Evolutionary conservation across 768 basidiomycete species (phyloP).

Genomic region (Saitozyma sp.): DNA sequence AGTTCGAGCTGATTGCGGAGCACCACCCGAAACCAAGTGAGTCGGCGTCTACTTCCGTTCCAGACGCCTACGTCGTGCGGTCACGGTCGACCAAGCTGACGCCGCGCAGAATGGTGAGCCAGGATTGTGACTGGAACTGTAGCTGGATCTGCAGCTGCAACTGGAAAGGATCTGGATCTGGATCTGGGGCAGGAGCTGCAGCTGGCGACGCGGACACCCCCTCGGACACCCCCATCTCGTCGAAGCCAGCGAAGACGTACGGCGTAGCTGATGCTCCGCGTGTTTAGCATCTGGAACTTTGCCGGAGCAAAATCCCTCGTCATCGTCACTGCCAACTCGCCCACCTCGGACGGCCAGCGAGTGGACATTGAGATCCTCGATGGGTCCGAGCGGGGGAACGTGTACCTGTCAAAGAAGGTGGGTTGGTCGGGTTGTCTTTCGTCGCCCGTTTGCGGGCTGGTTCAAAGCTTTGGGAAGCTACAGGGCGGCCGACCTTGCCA

Average conservation of each 20-base stretch:
- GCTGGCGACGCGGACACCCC: no score
- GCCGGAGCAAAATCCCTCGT: constrained; percentile 83
- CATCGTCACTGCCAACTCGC: constrained; percentile 93
- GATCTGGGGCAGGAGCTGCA: not conserved
- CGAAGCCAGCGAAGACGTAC: not conserved
- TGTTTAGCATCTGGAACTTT: constrained; percentile 88
- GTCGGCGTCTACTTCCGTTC: constrained; percentile 7
- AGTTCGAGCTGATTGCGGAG: constrained; percentile 73
- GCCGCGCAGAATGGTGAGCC: constrained; percentile 8
- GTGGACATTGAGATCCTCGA: constrained; percentile 94
- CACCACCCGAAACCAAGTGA: constrained; percentile 67
- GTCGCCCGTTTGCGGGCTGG: not conserved
- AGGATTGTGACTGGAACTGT: no score
- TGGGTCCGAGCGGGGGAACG: constrained; percentile 76
- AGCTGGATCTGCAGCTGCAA: not conserved
- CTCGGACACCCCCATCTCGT: not conserved
- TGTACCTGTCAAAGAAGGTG: constrained; percentile 80
- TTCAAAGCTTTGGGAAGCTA: no score
- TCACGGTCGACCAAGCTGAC: not conserved
- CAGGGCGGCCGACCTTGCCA: no score
- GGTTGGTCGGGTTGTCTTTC: constrained; percentile 6
- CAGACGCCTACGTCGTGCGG: not conserved
- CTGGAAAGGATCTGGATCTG: not conserved
- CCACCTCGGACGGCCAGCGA: constrained; percentile 65
- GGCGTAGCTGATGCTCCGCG: not conserved